Evolutionary conservation across 2,329 filamentous ascomycete genomes (phyloP).

Genomic region (Leptographium flavum): DNA sequence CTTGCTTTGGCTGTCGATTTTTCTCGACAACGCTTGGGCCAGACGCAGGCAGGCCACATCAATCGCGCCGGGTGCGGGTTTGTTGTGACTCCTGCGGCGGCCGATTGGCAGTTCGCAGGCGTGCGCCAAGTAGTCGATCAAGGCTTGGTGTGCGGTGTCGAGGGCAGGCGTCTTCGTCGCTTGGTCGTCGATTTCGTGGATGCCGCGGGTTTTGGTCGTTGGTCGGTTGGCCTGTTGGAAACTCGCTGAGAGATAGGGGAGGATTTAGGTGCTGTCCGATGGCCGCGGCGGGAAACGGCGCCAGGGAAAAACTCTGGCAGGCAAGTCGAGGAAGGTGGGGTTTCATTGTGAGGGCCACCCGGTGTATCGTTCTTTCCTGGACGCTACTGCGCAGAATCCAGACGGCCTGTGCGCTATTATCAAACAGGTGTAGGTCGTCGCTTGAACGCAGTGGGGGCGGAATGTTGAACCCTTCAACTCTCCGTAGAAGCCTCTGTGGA

Average conservation of each 20-base stretch:
- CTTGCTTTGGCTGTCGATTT: too few species aligned
- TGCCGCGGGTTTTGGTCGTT: too few species aligned
- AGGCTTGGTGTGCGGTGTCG: too few species aligned
- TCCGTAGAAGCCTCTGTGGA: neutral
- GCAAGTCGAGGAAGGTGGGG: neutral
- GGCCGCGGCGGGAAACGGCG: neutral
- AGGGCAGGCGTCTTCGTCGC: too few species aligned
- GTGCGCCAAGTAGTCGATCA: too few species aligned
- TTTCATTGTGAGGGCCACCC: neutral
- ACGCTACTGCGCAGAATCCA: neutral
- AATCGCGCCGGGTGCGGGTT: too few species aligned
- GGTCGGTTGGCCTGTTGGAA: too few species aligned
- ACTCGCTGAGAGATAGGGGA: neutral
- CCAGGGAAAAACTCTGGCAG: neutral
- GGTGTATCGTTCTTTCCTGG: neutral
- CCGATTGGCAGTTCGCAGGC: too few species aligned
- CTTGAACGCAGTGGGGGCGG: neutral
- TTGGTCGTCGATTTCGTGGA: too few species aligned
- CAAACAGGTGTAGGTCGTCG: neutral
- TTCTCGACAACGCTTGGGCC: too few species aligned
- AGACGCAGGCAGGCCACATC: too few species aligned
- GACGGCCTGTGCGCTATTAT: neutral
- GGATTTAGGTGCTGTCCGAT: neutral
- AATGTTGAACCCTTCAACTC: neutral
- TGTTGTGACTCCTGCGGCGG: too few species aligned